Evolutionary conservation across 192 early-diverging fungal genomes (phyloP).

Genomic region (Podila clonocystis): DNA sequence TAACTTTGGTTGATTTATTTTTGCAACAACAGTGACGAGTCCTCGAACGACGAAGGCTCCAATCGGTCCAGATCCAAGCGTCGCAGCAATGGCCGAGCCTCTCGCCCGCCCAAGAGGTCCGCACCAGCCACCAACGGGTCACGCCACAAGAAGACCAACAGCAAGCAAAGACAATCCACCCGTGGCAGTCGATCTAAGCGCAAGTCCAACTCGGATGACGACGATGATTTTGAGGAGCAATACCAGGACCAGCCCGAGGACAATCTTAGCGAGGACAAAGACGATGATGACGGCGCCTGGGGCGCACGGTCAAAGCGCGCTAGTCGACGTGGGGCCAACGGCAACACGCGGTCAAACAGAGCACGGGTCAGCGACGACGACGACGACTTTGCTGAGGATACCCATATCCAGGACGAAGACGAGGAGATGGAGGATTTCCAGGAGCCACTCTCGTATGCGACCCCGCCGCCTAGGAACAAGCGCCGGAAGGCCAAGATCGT

Average conservation of each 20-base stretch:
- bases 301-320: not conserved
- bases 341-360: not conserved
- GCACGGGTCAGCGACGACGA: not conserved
- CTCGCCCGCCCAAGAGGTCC: slow-evolving; percentile 4
- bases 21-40: slow-evolving; percentile 11
- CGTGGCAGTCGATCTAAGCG: not conserved
- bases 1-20: not conserved
- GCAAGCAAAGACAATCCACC: not conserved
- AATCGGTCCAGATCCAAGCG: not conserved
- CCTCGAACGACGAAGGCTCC: slow-evolving; percentile 28
- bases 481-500: slow-evolving; percentile 39
- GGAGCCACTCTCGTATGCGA: not conserved
- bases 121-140: not conserved
- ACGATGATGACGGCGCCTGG: slow-evolving; percentile 6
- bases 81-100: not conserved
- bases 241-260: slow-evolving; percentile 1
- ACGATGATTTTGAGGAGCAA: not conserved
- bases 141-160: not conserved
- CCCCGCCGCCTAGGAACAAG: slow-evolving; percentile 17
- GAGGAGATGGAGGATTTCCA: not conserved
- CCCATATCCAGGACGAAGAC: not conserved
- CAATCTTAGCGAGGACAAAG: slow-evolving; percentile 4
- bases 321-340: slow-evolving; percentile 11
- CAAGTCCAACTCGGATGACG: not conserved
- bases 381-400: slow-evolving; percentile 11